Conservation (phyloP, 2,329 filamentous ascomycete genomes). For the Amphichorda felina region DNA sequence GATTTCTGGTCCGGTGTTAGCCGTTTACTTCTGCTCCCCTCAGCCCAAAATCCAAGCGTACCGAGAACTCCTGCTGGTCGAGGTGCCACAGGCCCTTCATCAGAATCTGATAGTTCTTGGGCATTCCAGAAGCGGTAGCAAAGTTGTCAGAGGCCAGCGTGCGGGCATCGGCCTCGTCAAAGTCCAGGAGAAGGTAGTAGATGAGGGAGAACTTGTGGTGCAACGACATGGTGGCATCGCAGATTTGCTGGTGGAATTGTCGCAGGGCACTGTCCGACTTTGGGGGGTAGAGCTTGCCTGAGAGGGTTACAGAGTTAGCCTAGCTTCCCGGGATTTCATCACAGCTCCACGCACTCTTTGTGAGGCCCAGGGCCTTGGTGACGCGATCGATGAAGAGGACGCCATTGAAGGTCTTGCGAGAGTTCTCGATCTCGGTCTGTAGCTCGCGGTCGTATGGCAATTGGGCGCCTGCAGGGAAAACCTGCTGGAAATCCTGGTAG, state of each 20-base stretch:
- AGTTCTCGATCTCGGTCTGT: conserved; percentile 50
- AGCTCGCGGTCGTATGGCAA: conserved; percentile 51
- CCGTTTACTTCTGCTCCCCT: too few species aligned
- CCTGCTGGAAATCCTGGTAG: conserved; percentile 53
- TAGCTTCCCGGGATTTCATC: too few species aligned
- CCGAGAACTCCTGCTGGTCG: conserved; percentile 58
- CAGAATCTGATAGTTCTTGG: conserved; percentile 66
- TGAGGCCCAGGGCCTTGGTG: conserved; percentile 56
- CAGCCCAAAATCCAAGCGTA: conserved; percentile 13
- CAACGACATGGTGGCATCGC: conserved; percentile 48
- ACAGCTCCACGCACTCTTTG: conserved; percentile 40
- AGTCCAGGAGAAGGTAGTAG: conserved; percentile 74
- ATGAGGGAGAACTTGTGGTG: conserved; percentile 75
- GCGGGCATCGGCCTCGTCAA: conserved; percentile 41
- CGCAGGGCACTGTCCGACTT: conserved; percentile 55
- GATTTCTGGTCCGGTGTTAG: conserved; percentile 48
- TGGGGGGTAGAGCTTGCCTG: conserved; percentile 49
- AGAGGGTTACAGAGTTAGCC: conserved; percentile 3
- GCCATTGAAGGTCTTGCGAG: conserved; percentile 56
- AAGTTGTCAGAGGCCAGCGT: conserved; percentile 43
- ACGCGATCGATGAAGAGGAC: conserved; percentile 72
- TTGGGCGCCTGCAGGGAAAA: conserved; percentile 50
- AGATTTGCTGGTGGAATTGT: conserved; percentile 58
- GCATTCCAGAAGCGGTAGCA: conserved; percentile 51
- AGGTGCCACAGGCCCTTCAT: conserved; percentile 76